Base-by-base conservation (phyloP, 2,329 filamentous ascomycete species). In the Dactylellina drechsleri region DNA sequence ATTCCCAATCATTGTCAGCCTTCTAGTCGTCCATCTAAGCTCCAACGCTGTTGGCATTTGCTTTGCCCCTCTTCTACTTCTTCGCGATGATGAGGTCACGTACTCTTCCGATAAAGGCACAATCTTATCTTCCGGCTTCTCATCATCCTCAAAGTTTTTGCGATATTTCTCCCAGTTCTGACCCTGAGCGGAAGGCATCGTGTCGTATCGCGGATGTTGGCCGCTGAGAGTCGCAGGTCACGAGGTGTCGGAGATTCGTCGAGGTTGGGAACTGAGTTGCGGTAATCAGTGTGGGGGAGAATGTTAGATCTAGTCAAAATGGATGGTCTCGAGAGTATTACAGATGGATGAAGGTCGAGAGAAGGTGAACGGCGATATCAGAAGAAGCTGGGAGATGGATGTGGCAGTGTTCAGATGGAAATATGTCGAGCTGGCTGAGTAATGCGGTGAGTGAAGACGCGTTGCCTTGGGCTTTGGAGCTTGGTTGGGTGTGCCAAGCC, bases 111-210 rank as follows among this genome's bases (percentile, higher is more conserved):
- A 91, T 77, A 99, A 86, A 78, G 95, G 95, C 75, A 93, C 94
- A 82, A 99, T 99, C 89, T 99, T 99, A 90, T 99, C 99, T 87
- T 99, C 95, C 83, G 96, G 93, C 83, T 93, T 86, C 83, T 98
- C 95, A 80, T 99, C 95, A 81, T 99, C 95, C 81, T 91, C 94
- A 82, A 92, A 99, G 82, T 90, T 93, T 87, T 98, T 97, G 85
- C 92, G 88, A 87, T 97, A 98, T 86, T 98, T 98, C 87, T 99
- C 95, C 95, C 95, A 99, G 87, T 89, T 92, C 83, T 87, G 85
- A 82, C 95, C 95, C 81, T 91, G 96, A 84, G 95, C 94, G 85
- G 92, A 94, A 87, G 93, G 93, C 93, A 97, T 88, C 59, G 71
- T 75, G 56, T 23, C 62, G 43, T 50, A 40, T 60, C 58, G 67